A percentile compares a stretch with the other conserved stretches of the same genome.
Conservation (phyloP, 2,329 filamentous ascomycete species). For the Botrytis fragariae region DNA sequence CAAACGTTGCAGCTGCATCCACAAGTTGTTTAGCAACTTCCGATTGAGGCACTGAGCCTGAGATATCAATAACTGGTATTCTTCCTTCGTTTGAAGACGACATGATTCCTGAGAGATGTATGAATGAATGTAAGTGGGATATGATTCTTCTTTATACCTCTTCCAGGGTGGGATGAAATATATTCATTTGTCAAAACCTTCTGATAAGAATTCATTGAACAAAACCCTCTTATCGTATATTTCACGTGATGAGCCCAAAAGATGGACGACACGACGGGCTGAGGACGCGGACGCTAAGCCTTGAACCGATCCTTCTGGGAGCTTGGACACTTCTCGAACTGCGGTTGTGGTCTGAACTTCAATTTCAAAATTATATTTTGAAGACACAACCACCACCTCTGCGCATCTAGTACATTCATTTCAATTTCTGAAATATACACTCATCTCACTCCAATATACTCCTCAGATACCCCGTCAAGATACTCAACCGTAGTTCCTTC, state of each 20-base stretch:
- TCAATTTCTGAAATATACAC: neutral
- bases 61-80: slow-evolving; percentile 84
- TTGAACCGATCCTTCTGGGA: neutral
- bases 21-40: slow-evolving; percentile 67
- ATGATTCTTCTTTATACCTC: neutral
- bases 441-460: neutral
- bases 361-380: neutral
- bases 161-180: slow-evolving; percentile 1
- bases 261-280: neutral
- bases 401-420: neutral
- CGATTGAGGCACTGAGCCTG: slow-evolving; percentile 53
- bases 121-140: neutral
- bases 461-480: too few species aligned
- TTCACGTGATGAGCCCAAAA: neutral
- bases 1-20: slow-evolving; percentile 75
- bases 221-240: neutral
- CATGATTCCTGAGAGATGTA: neutral
- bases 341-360: slow-evolving; percentile 11
- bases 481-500: neutral
- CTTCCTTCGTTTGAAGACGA: slow-evolving; percentile 18
- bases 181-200: neutral
- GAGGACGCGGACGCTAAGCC: neutral
- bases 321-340: slow-evolving; percentile 3
- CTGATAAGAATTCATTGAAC: neutral
- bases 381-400: neutral